Base-by-base conservation (phyloP, 495 filamentous ascomycete genomes). In the Schizothecium vesticola region DNA sequence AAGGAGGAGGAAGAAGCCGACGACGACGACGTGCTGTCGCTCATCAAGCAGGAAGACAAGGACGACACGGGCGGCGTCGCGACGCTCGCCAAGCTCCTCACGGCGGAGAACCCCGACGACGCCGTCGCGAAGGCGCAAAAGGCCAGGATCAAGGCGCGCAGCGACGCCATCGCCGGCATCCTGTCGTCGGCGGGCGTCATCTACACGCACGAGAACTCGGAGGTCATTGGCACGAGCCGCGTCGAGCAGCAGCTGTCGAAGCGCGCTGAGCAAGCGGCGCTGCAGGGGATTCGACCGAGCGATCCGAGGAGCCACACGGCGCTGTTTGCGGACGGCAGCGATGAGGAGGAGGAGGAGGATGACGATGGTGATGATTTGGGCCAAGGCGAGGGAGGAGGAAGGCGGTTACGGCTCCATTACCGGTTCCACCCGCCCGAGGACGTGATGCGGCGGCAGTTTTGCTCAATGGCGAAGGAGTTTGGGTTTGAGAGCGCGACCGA, bases 161-260 rank as follows among this genome's bases (percentile, higher is more conserved):
- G 84, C 69, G 93, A 97, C 73, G 86, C 93, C 4, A 85, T 99
- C 29, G 90, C 93, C 69, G 95, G 92, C 22, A 98, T 99, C 72
- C 86, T 99, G 7, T 87, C 93, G 9, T 84, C 87, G 29, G 94
- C 92, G 2, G 95, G 96, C 8, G 94, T 99, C 16, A 89, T 95
- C 76, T 99, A 99, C 77, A 96, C 92, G 11, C 95, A 99, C 73
- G 90, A 97, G 68, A 99, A 99, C 75, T 93, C 91, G 56, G 95
- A 99, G 79, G 94, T 99, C 21, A 89, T 99, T 60, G 95, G 95
- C 36, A 91, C 91, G 0, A 94, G 90, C 10, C 90, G 88, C 64
- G 85, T 97, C 23, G 95, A 99, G 80, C 89, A 89, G 66, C 85
- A 86, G 57, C 85, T 98, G 23, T 91, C 89, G 64, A 86, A 88